A percentile compares a stretch with the other conserved stretches of the same genome.
Conservation (phyloP, 2,329 filamentous ascomycete species). For the Coniochaeta hoffmannii region DNA sequence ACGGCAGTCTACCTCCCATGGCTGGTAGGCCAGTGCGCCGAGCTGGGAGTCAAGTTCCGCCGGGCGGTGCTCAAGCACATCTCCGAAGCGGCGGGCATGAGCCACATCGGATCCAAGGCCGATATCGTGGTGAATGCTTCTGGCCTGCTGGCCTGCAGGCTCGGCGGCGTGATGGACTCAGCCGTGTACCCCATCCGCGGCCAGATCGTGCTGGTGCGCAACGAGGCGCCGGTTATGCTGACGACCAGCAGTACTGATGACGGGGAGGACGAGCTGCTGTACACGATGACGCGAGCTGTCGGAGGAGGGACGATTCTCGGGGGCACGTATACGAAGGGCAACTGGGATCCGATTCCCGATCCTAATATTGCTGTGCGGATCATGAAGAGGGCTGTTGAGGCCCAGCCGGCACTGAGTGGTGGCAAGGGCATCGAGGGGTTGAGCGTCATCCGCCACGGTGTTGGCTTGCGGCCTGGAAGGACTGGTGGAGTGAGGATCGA, state of each 20-base stretch:
- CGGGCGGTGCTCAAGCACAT: constrained; percentile 63
- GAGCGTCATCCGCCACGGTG: constrained; percentile 71
- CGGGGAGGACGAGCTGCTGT: constrained; percentile 62
- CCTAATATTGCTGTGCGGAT: constrained; percentile 74
- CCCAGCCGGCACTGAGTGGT: constrained; percentile 55
- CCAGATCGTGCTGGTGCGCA: constrained; percentile 77
- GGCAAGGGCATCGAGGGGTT: constrained; percentile 66
- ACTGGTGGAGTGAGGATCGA: constrained; percentile 70
- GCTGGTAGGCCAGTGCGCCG: constrained; percentile 72
- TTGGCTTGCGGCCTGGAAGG: constrained; percentile 71
- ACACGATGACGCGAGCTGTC: constrained; percentile 74
- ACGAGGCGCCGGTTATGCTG: constrained; percentile 65
- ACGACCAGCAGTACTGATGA: constrained; percentile 67
- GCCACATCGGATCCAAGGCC: constrained; percentile 47
- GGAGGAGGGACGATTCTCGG: constrained; percentile 80
- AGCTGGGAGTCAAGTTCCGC: constrained; percentile 61
- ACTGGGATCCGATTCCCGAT: constrained; percentile 74
- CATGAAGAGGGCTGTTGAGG: constrained; percentile 67
- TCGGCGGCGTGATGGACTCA: constrained; percentile 75
- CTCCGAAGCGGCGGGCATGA: constrained; percentile 55
- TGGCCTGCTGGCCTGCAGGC: constrained; percentile 63
- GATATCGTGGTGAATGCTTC: constrained; percentile 80
- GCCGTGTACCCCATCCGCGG: constrained; percentile 70
- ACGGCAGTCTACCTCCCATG: constrained; percentile 81
- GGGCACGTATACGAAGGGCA: constrained; percentile 73